Evolutionary conservation across 768 basidiomycete genomes (phyloP).

Genomic region (Podaxis carcinomalis): DNA sequence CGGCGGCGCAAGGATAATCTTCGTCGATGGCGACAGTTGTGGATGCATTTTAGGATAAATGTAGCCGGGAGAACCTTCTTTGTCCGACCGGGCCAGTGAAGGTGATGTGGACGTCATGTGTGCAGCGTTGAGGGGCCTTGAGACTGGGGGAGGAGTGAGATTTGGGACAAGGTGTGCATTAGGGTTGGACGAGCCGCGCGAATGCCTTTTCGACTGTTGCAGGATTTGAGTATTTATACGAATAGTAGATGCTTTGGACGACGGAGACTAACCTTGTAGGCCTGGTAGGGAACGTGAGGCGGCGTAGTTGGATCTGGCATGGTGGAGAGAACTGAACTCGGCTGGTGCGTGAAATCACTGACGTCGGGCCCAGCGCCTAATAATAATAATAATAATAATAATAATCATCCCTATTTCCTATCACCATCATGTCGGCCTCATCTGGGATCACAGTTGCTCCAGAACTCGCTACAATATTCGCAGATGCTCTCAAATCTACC

Average conservation of each 20-base stretch:
- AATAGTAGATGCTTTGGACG: constrained; percentile 8
- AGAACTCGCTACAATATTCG: constrained; percentile 54
- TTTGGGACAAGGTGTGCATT: constrained; percentile 22
- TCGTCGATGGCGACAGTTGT: neutral
- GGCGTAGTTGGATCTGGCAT: constrained; percentile 27
- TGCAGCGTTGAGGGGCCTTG: constrained; percentile 23
- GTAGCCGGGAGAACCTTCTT: neutral
- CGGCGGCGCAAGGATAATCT: constrained; percentile 9
- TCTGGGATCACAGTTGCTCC: constrained; percentile 67
- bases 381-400: neutral
- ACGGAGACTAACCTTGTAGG: constrained; percentile 38
- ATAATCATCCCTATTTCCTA: constrained; percentile 2
- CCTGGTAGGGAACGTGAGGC: constrained; percentile 42
- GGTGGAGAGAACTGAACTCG: constrained; percentile 9
- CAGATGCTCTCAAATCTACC: constrained; percentile 47
- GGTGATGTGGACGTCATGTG: constrained; percentile 21
- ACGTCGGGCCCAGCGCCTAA: neutral
- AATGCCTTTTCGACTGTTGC: constrained; percentile 44
- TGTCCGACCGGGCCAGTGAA: neutral
- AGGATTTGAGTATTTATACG: constrained; percentile 1
- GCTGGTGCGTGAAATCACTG: neutral
- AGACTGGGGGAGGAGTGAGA: constrained; percentile 23
- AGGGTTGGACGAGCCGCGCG: constrained; percentile 29
- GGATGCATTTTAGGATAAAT: neutral
- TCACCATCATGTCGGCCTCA: constrained; percentile 58